Evolutionary conservation across 1,139 yeast genomes (phyloP).

Genomic region (Protomyces gravidus): DNA sequence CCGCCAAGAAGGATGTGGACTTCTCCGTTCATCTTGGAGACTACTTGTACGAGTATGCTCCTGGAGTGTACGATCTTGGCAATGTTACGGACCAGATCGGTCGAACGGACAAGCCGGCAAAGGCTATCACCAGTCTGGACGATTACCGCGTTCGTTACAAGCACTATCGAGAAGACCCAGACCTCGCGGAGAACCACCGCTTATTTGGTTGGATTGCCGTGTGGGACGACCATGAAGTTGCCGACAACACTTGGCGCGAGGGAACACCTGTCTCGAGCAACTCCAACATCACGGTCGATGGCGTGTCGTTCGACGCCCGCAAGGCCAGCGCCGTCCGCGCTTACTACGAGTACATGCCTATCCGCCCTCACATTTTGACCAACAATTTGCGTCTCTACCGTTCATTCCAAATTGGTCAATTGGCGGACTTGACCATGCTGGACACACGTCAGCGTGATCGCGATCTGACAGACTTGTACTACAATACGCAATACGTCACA

Average conservation of each 20-base stretch:
- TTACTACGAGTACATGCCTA: conserved; percentile 10
- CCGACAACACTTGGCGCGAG: conserved; percentile 6
- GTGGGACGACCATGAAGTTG: conserved; percentile 15
- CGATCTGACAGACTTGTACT: conserved; percentile 8
- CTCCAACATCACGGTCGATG: neutral
- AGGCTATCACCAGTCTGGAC: neutral
- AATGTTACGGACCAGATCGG: neutral
- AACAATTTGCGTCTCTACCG: conserved; percentile 9
- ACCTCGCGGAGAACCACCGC: conserved; percentile 6
- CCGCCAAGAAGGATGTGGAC: conserved; percentile 6
- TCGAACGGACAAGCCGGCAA: neutral
- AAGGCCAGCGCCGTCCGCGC: conserved; percentile 16
- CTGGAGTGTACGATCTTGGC: conserved; percentile 11
- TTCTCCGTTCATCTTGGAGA: conserved; percentile 9
- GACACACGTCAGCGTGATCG: conserved; percentile 17
- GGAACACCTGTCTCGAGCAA: neutral
- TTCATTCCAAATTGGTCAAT: conserved; percentile 3
- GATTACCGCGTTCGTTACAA: conserved; percentile 13
- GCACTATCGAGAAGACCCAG: conserved; percentile 6
- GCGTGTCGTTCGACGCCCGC: neutral
- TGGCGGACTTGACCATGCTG: conserved; percentile 8
- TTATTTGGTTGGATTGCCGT: neutral
- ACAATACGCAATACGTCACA: conserved; percentile 6
- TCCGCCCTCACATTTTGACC: conserved; percentile 1
- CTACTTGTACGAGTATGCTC: conserved; percentile 9